Evolutionary conservation across 2,329 filamentous ascomycete species (phyloP).

Genomic region (Pseudogymnoascus sp.): DNA sequence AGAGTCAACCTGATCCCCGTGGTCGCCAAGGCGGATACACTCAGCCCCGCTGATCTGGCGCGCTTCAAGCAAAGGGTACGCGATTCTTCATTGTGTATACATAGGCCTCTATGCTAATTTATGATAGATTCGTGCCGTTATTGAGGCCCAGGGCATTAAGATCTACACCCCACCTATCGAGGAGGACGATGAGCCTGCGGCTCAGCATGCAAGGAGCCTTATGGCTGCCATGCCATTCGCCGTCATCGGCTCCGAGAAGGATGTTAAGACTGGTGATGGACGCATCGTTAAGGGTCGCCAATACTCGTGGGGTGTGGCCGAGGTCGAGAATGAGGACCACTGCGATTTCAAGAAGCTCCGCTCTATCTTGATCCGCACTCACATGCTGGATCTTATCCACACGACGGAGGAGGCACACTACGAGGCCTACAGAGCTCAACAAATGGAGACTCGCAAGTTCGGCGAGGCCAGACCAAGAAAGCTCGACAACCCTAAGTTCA

Average conservation of each 20-base stretch:
- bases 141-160: conserved; percentile 98
- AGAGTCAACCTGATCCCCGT: conserved; percentile 98
- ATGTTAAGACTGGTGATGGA: conserved; percentile 91
- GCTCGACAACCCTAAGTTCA: conserved; percentile 99
- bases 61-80: conserved; percentile 92
- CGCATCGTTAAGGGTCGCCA: conserved; percentile 98
- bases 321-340: conserved; percentile 99
- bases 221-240: conserved; percentile 98
- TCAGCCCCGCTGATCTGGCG: conserved; percentile 83
- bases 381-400: conserved; percentile 99
- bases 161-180: conserved; percentile 97
- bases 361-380: conserved; percentile 95
- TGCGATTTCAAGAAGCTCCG: conserved; percentile 99
- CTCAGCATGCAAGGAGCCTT: conserved; percentile 85
- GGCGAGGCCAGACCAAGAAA: conserved; percentile 95
- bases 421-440: conserved; percentile 96
- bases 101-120: conserved; percentile 24
- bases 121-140: conserved; percentile 76
- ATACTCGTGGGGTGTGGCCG: conserved; percentile 98
- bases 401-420: conserved; percentile 99
- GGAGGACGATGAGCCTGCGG: conserved; percentile 95
- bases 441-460: conserved; percentile 99
- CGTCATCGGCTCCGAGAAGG: conserved; percentile 98
- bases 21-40: conserved; percentile 95
- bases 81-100: not conserved